phyloP scores from a whole-genome alignment of 1,284 basidiomycete genomes.

The Trichosporon sp. region DNA sequence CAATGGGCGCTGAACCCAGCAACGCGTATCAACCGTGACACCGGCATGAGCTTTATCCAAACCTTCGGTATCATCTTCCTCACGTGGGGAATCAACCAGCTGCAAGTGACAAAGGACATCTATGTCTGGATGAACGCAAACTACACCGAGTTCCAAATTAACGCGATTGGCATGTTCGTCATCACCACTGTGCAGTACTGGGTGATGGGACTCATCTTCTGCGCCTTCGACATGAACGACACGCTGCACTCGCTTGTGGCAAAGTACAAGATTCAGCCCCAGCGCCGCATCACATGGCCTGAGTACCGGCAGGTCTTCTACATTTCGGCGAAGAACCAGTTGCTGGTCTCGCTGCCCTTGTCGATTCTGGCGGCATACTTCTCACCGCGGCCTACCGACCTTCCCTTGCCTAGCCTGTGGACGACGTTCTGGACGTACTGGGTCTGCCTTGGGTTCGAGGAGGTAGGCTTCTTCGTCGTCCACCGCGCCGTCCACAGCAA shows the following conservation, averaged over 20 bases:
- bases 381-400: background rate
- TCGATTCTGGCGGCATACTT: background rate
- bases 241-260: constrained; percentile 10
- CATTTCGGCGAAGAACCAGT: constrained; percentile 11
- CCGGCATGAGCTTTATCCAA: background rate
- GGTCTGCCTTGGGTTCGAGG: constrained; percentile 16
- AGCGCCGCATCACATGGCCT: constrained; percentile 13
- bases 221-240: constrained; percentile 15
- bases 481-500: constrained; percentile 14
- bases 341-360: constrained; percentile 14
- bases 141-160: constrained; percentile 15
- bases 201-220: constrained; percentile 10
- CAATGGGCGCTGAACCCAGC: constrained; percentile 8
- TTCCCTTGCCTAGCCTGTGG: constrained; percentile 9
- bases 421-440: constrained; percentile 11
- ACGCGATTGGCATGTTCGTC: constrained; percentile 8
- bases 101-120: background rate
- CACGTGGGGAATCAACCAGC: constrained; percentile 5
- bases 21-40: constrained; percentile 14
- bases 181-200: constrained; percentile 15
- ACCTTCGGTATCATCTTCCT: constrained; percentile 11
- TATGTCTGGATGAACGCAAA: constrained; percentile 14
- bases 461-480: constrained; percentile 17
- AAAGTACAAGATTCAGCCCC: constrained; percentile 18
- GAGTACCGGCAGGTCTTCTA: constrained; percentile 12